Evolutionary conservation across 1,139 yeast genomes (phyloP).

Genomic region (Hansenula lynferdii): DNA sequence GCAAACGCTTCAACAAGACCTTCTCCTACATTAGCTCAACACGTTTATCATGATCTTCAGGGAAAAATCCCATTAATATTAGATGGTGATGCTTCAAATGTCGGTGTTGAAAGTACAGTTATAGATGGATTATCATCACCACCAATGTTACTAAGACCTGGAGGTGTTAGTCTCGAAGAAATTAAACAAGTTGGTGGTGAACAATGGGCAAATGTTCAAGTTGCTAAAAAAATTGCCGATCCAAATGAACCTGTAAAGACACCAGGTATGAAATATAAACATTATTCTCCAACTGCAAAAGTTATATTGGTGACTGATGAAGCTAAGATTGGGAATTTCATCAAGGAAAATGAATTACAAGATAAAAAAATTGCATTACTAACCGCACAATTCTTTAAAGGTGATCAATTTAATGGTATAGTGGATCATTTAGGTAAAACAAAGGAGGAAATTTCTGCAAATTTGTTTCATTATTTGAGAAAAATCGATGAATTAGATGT

Average conservation of each 20-base stretch:
- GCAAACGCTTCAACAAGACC: conserved; percentile 97
- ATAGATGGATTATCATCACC: conserved; percentile 83
- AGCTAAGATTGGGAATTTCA: conserved; percentile 15
- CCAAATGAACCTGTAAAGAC: conserved; percentile 74
- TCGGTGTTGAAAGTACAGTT: conserved; percentile 93
- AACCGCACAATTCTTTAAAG: conserved; percentile 21
- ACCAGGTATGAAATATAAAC: conserved; percentile 97
- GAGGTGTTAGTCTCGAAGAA: conserved; percentile 83
- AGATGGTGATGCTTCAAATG: conserved; percentile 89
- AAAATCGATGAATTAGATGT: conserved; percentile 62
- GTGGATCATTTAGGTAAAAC: conserved; percentile 49
- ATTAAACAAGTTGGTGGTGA: conserved; percentile 59
- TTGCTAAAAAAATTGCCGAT: conserved; percentile 65
- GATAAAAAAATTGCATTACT: conserved; percentile 26
- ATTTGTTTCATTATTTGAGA: conserved; percentile 66
- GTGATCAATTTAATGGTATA: conserved; percentile 23
- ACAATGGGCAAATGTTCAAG: conserved; percentile 54
- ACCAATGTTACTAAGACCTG: conserved; percentile 88
- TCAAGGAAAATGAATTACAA: conserved; percentile 7
- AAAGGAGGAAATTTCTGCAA: conserved; percentile 65
- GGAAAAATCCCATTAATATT: conserved; percentile 80
- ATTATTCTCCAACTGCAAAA: conserved; percentile 86
- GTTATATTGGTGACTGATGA: conserved; percentile 57
- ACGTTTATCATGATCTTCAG: conserved; percentile 73
- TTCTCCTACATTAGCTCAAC: conserved; percentile 84